These are phyloP conservation scores for Penicillium aurantiogriseum DNA, from an alignment of 2,329 filamentous ascomycete genomes.

Conservation along the genomic window DNA sequence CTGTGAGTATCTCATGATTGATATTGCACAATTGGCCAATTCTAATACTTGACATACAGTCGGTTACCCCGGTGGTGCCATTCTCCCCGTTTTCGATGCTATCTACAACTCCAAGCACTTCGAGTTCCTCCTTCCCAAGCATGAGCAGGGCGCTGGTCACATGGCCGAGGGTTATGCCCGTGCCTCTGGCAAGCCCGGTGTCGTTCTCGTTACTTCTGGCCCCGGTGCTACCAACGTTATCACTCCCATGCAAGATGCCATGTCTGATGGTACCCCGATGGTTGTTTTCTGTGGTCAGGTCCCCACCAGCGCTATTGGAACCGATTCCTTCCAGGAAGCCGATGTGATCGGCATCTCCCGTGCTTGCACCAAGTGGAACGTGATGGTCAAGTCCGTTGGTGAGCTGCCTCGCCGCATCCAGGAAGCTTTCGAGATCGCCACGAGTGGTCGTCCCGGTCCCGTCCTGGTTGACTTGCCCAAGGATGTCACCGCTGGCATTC, in stretches of 20 bases:
- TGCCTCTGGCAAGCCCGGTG: constrained; percentile 88
- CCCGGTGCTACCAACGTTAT: constrained; percentile 96
- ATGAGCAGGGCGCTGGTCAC: constrained; percentile 97
- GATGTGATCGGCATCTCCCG: constrained; percentile 92
- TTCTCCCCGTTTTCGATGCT: constrained; percentile 96
- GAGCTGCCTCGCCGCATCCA: constrained; percentile 93
- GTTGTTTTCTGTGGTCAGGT: constrained; percentile 97
- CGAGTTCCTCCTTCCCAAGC: constrained; percentile 89
- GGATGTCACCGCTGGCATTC: constrained; percentile 84
- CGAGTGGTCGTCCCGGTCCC: constrained; percentile 86
- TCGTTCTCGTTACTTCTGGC: constrained; percentile 94
- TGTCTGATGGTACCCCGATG: constrained; percentile 93
- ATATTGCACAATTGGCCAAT: not conserved
- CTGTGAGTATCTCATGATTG: constrained; percentile 62
- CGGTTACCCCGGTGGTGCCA: constrained; percentile 91
- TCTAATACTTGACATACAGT: constrained; percentile 48
- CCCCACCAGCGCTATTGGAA: constrained; percentile 82
- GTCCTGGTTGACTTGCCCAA: constrained; percentile 96
- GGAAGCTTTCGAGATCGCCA: constrained; percentile 97
- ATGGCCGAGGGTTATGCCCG: constrained; percentile 98
- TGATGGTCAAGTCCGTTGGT: constrained; percentile 93
- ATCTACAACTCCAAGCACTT: constrained; percentile 98
- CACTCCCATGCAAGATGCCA: constrained; percentile 92
- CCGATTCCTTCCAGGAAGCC: constrained; percentile 95
- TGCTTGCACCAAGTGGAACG: constrained; percentile 98